Conservation (phyloP, 257 asterid species). For the Phtheirospermum japonicum region DNA sequence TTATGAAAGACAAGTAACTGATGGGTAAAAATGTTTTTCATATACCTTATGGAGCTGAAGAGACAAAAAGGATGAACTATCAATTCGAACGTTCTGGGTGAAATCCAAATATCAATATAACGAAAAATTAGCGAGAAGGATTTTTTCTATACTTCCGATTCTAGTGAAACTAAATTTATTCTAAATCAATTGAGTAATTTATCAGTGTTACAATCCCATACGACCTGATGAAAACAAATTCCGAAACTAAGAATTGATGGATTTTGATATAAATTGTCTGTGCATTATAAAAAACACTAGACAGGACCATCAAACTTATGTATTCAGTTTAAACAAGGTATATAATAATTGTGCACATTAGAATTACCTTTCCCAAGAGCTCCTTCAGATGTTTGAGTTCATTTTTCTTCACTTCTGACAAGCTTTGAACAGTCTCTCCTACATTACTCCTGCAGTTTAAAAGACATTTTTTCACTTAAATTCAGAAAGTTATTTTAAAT, state of each 20-base stretch:
- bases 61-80: not conserved
- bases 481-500: slow-evolving; percentile 2
- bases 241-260: slow-evolving; percentile 6
- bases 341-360: slow-evolving; percentile 11
- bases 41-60: not conserved
- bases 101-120: not conserved
- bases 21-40: not conserved
- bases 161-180: not conserved
- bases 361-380: slow-evolving; percentile 55
- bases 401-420: slow-evolving; percentile 50
- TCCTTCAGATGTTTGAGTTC: slow-evolving; percentile 52
- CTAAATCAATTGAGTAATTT: not conserved
- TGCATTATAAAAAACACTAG: not conserved
- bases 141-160: not conserved
- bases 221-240: slow-evolving; percentile 1
- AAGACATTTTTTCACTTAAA: slow-evolving; percentile 19
- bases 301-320: not conserved
- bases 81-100: slow-evolving; percentile 12
- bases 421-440: slow-evolving; percentile 42
- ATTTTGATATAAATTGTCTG: slow-evolving; percentile 14
- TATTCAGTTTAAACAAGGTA: slow-evolving; percentile 11
- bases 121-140: not conserved
- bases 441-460: slow-evolving; percentile 60
- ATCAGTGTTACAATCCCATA: not conserved
- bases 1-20: slow-evolving; percentile 1